These are phyloP conservation scores for Eucalyptus pauciflora DNA, from an alignment of 345 rosid genomes.

Conservation along the genomic window DNA sequence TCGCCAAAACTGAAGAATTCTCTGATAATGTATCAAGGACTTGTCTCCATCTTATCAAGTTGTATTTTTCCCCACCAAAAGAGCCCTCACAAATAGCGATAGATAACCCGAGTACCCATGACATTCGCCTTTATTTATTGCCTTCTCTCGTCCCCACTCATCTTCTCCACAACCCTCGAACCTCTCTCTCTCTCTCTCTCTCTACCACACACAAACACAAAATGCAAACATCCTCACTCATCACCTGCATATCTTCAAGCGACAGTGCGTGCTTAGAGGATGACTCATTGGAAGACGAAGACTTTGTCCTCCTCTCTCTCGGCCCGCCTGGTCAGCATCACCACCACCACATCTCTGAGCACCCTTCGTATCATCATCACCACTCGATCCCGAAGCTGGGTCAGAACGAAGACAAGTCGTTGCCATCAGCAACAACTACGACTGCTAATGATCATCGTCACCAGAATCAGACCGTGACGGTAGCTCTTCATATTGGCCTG, in stretches of 20 bases:
- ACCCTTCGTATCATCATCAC: not conserved
- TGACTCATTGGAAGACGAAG: slow-evolving; percentile 37
- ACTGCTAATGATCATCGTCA: slow-evolving; percentile 1
- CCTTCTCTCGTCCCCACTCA: slow-evolving; percentile 1
- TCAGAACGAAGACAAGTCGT: not conserved
- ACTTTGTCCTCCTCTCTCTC: slow-evolving; percentile 63
- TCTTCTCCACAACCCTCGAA: slow-evolving; percentile 7
- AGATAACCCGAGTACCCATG: not conserved
- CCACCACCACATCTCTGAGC: slow-evolving; percentile 3
- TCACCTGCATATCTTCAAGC: slow-evolving; percentile 24
- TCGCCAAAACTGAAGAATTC: not conserved
- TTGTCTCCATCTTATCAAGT: not conserved
- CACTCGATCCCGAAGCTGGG: not conserved
- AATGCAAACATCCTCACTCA: slow-evolving; percentile 34
- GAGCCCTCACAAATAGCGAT: not conserved
- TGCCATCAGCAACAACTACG: not conserved
- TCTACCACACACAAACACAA: not conserved
- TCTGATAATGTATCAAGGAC: not conserved
- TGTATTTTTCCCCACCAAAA: not conserved
- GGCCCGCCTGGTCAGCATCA: slow-evolving; percentile 60
- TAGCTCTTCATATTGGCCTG: slow-evolving; percentile 66
- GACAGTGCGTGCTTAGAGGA: slow-evolving; percentile 29
- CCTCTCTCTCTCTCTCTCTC: not conserved
- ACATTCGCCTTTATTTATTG: not conserved
- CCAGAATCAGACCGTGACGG: slow-evolving; percentile 40